Percentiles rank a stretch among this genome's conserved stretches.
Evolutionary conservation across 2,329 filamentous ascomycete genomes (phyloP).

Genomic region (Blastomyces emzantsi): DNA sequence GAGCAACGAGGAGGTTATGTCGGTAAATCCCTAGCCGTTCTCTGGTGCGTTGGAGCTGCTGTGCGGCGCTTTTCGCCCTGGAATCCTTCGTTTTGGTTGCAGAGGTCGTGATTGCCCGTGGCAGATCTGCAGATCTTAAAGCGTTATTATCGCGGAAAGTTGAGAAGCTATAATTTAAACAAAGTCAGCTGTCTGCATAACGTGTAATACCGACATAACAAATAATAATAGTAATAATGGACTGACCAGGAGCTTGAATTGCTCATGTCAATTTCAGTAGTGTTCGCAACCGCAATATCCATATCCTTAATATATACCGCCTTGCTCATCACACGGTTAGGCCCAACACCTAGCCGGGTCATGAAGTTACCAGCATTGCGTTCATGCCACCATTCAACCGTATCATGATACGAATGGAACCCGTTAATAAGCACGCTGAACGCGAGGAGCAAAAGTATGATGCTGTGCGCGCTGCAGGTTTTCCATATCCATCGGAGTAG

Average conservation of each 20-base stretch:
- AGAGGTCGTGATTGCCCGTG: slow-evolving; percentile 24
- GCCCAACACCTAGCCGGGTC: slow-evolving; percentile 67
- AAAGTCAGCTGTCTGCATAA: neutral
- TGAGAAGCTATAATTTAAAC: slow-evolving; percentile 23
- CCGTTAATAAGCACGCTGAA: slow-evolving; percentile 65
- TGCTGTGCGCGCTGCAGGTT: slow-evolving; percentile 60
- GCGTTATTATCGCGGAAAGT: slow-evolving; percentile 37
- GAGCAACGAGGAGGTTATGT: slow-evolving; percentile 82
- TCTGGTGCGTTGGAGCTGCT: slow-evolving; percentile 66
- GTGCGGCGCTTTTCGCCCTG: slow-evolving; percentile 31
- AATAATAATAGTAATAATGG: neutral
- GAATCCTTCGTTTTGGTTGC: slow-evolving; percentile 18
- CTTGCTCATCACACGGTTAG: slow-evolving; percentile 72
- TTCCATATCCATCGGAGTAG: slow-evolving; percentile 57
- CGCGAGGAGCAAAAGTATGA: slow-evolving; percentile 61
- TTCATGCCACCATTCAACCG: slow-evolving; percentile 76
- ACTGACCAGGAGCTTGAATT: slow-evolving; percentile 28
- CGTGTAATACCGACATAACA: neutral
- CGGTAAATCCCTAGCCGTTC: slow-evolving; percentile 75
- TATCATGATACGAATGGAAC: slow-evolving; percentile 63
- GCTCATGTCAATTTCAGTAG: slow-evolving; percentile 23
- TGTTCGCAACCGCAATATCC: slow-evolving; percentile 50
- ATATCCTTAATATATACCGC: slow-evolving; percentile 77
- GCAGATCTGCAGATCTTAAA: slow-evolving; percentile 25
- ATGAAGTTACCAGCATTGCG: slow-evolving; percentile 73